Conservation (phyloP, 352 stramenopile genomes). For the Pythium aquatile region DNA sequence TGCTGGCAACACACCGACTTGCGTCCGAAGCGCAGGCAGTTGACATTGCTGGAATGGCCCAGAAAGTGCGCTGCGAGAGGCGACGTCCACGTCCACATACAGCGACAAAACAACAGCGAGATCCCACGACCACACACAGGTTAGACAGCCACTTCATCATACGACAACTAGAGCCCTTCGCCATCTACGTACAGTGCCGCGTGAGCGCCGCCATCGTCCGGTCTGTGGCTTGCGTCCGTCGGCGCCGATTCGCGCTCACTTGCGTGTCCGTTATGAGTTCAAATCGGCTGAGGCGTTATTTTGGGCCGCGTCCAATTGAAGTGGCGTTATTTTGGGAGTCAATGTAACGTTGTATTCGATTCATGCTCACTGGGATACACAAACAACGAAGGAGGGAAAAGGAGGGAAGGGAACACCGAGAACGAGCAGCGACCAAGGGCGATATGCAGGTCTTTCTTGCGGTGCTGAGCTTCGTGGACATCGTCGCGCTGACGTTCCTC, state of each 20-base stretch:
- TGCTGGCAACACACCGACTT: slow-evolving; percentile 57
- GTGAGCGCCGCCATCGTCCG: slow-evolving; percentile 36
- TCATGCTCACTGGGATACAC: slow-evolving; percentile 7
- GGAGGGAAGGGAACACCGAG: background rate
- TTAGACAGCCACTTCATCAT: background rate
- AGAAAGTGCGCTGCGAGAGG: slow-evolving; percentile 63
- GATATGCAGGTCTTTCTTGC: slow-evolving; percentile 72
- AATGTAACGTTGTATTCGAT: slow-evolving; percentile 15
- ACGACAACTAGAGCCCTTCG: background rate
- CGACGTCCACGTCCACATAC: background rate
- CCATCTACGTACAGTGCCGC: slow-evolving; percentile 47
- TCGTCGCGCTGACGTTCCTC: slow-evolving; percentile 83
- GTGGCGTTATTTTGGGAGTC: background rate
- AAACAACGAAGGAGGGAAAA: background rate
- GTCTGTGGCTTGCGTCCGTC: background rate
- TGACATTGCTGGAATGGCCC: slow-evolving; percentile 78
- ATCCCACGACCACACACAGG: background rate
- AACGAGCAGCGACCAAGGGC: background rate
- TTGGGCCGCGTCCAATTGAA: background rate
- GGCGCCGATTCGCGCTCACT: slow-evolving; percentile 16
- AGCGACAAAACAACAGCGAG: background rate
- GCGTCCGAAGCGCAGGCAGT: slow-evolving; percentile 75
- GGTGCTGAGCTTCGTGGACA: slow-evolving; percentile 81
- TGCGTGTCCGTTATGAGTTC: slow-evolving; percentile 21
- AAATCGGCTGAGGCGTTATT: slow-evolving; percentile 1